Conservation (phyloP, 2,329 filamentous ascomycete genomes). For the Colletotrichum godetiae region DNA sequence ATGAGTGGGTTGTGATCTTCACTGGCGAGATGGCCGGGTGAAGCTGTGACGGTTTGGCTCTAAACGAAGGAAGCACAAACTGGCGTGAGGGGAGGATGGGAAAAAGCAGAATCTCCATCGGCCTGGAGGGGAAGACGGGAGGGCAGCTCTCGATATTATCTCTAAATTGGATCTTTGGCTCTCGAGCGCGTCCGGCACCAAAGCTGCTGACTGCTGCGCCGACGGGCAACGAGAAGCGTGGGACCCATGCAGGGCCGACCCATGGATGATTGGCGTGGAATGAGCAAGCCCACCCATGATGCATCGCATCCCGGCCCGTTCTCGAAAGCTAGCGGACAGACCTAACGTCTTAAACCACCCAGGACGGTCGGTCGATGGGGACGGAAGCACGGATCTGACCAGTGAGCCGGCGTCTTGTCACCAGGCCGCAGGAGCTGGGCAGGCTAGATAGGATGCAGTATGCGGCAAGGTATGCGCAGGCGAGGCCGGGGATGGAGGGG, state of each 20-base stretch:
- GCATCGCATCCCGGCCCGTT: constrained; percentile 11
- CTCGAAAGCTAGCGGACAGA: constrained; percentile 21
- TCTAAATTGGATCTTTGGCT: constrained; percentile 1
- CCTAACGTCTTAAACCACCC: constrained; percentile 7
- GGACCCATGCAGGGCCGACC: constrained; percentile 13
- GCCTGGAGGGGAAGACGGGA: background rate
- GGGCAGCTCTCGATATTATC: constrained; percentile 29
- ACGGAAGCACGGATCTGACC: constrained; percentile 11
- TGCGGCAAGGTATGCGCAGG: background rate
- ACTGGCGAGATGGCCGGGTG: constrained; percentile 16
- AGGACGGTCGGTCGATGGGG: constrained; percentile 22
- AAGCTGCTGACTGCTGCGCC: background rate
- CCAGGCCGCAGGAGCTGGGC: background rate
- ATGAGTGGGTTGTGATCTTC: constrained; percentile 19
- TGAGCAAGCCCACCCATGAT: constrained; percentile 13
- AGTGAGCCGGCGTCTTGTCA: constrained; percentile 18
- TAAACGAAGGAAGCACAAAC: constrained; percentile 31
- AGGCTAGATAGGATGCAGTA: constrained; percentile 22
- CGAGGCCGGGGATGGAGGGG: constrained; percentile 4
- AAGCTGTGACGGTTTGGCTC: background rate
- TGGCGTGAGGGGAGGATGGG: constrained; percentile 15
- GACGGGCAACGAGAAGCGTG: constrained; percentile 10
- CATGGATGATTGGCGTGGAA: constrained; percentile 31
- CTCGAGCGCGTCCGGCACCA: constrained; percentile 18
- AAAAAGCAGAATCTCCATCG: constrained; percentile 9